Evolutionary conservation across 225 moss, liverwort and hornwort species (phyloP).

Genomic region (Bryoerythrophyllum caledonicum): DNA sequence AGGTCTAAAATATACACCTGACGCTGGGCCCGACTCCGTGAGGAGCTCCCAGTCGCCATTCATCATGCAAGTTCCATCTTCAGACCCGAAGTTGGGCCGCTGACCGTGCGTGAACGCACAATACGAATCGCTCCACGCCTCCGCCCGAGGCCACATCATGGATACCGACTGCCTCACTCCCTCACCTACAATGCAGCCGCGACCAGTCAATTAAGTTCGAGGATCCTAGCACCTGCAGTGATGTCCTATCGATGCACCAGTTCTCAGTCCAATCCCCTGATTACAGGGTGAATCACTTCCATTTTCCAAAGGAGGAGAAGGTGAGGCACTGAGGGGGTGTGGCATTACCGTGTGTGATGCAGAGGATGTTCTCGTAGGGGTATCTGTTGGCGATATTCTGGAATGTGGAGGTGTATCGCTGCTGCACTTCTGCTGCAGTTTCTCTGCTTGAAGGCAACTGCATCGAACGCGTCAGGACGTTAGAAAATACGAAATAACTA

Average conservation of each 20-base stretch:
- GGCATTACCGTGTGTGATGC: conserved; percentile 44
- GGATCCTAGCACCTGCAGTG: no score
- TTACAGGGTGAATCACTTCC: not conserved
- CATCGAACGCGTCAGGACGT: not conserved
- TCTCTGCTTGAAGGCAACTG: conserved; percentile 32
- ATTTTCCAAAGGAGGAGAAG: not conserved
- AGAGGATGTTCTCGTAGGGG: conserved; percentile 46
- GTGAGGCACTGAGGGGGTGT: no score
- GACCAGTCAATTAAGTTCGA: not conserved
- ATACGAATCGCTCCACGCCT: not conserved
- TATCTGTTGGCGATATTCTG: conserved; percentile 28
- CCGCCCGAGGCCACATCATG: conserved; percentile 35
- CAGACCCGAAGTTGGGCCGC: conserved; percentile 27
- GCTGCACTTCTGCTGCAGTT: conserved; percentile 10
- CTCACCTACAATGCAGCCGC: conserved; percentile 34
- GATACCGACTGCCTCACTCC: conserved; percentile 33
- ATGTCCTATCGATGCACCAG: no score
- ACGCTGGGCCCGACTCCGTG: no score
- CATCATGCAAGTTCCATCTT: not conserved
- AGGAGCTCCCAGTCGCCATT: conserved; percentile 5
- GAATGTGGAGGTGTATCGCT: conserved; percentile 32
- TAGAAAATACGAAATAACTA: not conserved
- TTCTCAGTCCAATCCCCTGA: no score
- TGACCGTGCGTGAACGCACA: conserved; percentile 41
- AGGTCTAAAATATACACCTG: no score